Base-by-base conservation (phyloP, 805 yeast species). In the Spathaspora boniae region DNA sequence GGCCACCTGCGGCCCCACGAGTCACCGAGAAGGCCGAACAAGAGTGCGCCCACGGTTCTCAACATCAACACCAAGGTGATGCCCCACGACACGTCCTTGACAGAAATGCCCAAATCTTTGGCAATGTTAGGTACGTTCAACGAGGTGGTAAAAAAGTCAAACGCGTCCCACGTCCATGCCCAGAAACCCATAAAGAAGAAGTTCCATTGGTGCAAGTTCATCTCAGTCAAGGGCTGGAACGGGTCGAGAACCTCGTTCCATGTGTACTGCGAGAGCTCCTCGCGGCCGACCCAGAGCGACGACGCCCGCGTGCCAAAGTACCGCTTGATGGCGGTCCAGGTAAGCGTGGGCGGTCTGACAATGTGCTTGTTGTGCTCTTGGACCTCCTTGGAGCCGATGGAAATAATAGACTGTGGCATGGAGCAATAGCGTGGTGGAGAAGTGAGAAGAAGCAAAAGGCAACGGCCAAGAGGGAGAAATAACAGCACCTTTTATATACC, bases 91-190 rank as follows among this genome's bases (percentile, higher is more conserved):
- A 82, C 68, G 29, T 71, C 72, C 15, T 65, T 60, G 17, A 73
- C 65, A 1, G 63, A 33, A 5, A 55, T 59, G 26, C 60, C 62
- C 34, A 82, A 68, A 3, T 71, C 48, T 23, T 51, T 46, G 20
- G 85, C 81, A 33, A 82, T 64, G 2, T 62, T 54, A 2, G 70
- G 40, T 3, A 73, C 80, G 34, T 77, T 71, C 32, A 79, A 65
- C 9, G 82, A 70, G 7, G 78, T 80, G 17, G 76, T 60, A 51
- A 82, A 82, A 58, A 78, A 82, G 47, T 81, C 87, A 54, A 81
- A 72, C 2, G 86, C 80, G 47, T 80, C 89, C 70, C 80, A 68
- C 3, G 81, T 68, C 87, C 88, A 82, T 22, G 80, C 82, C 21
- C 60, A 52, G 45, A 76, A 74, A 1, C 84, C 86, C 48, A 78